phyloP scores from a whole-genome alignment of 2,329 filamentous ascomycete species.

The Cladophialophora exuberans region DNA sequence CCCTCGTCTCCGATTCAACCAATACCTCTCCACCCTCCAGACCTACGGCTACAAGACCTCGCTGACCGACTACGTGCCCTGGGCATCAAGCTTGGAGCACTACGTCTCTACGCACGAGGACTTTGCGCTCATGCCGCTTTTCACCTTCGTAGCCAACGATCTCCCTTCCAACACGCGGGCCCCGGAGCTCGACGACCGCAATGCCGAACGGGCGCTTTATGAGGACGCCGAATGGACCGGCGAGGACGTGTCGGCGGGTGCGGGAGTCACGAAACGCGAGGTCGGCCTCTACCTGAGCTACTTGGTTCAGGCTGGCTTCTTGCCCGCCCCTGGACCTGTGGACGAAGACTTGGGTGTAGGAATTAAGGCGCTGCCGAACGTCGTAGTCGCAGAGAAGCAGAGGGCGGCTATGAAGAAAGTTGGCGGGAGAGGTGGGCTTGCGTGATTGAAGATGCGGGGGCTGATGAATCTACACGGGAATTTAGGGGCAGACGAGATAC shows the following conservation, averaged over 20 bases:
- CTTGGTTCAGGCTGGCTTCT: constrained; percentile 65
- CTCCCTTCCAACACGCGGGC: constrained; percentile 71
- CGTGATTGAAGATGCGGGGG: too few relatives aligned
- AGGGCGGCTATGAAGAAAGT: constrained; percentile 54
- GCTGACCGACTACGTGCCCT: constrained; percentile 68
- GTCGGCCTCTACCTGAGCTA: constrained; percentile 68
- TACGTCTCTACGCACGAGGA: constrained; percentile 67
- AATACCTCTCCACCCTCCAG: constrained; percentile 72
- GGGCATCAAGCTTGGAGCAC: constrained; percentile 68
- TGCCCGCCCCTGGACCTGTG: constrained; percentile 48
- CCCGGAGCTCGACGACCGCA: constrained; percentile 73
- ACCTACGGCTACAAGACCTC: constrained; percentile 74
- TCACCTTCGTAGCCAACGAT: constrained; percentile 72
- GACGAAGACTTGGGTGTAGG: constrained; percentile 8
- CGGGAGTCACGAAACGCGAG: constrained; percentile 62
- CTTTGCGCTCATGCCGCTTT: constrained; percentile 73
- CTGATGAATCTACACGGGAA: too few relatives aligned
- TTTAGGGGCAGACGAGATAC: too few relatives aligned
- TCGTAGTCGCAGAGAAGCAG: constrained; percentile 51
- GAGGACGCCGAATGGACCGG: constrained; percentile 64
- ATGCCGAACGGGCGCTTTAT: constrained; percentile 67
- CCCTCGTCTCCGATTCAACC: constrained; percentile 75
- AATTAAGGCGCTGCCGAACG: constrained; percentile 47
- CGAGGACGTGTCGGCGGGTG: constrained; percentile 59
- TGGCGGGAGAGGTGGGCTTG: constrained; percentile 53